These are phyloP conservation scores for Chlorella sp. DNA, from an alignment of 139 green algal genomes.

Conservation along the genomic window DNA sequence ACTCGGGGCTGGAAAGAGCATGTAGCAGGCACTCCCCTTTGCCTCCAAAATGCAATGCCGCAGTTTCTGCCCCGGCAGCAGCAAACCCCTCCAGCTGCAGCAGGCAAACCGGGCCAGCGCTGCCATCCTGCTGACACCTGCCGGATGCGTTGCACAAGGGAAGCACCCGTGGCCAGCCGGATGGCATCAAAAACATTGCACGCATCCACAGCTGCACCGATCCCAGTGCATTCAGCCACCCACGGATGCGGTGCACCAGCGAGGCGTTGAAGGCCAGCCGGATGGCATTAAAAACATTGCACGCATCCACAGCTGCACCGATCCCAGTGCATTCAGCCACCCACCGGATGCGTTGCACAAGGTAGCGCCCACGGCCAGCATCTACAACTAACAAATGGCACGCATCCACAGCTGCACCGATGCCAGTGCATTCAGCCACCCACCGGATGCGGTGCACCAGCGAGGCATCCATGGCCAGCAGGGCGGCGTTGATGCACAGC, in stretches of 20 bases:
- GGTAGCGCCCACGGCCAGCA: not conserved
- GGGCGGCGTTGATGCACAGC: slow-evolving; percentile 59
- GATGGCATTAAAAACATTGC: no score
- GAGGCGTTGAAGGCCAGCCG: not conserved
- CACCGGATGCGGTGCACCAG: slow-evolving; percentile 47
- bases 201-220: not conserved
- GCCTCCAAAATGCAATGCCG: no score
- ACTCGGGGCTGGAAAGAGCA: no score
- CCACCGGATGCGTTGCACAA: not conserved
- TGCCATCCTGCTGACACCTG: no score
- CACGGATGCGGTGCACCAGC: not conserved
- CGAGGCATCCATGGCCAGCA: slow-evolving; percentile 64
- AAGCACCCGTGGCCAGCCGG: no score
- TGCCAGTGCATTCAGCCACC: no score
- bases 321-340: not conserved
- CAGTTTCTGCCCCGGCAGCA: no score
- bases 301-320: not conserved
- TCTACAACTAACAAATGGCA: not conserved
- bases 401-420: not conserved
- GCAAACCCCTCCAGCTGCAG: no score
- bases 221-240: not conserved
- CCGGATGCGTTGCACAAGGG: not conserved
- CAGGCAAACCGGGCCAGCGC: no score
- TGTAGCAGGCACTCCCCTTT: slow-evolving; percentile 24
- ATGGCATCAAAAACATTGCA: no score